phyloP scores from a whole-genome alignment of 192 early-diverging fungal genomes.

The Coemansia sp. region DNA sequence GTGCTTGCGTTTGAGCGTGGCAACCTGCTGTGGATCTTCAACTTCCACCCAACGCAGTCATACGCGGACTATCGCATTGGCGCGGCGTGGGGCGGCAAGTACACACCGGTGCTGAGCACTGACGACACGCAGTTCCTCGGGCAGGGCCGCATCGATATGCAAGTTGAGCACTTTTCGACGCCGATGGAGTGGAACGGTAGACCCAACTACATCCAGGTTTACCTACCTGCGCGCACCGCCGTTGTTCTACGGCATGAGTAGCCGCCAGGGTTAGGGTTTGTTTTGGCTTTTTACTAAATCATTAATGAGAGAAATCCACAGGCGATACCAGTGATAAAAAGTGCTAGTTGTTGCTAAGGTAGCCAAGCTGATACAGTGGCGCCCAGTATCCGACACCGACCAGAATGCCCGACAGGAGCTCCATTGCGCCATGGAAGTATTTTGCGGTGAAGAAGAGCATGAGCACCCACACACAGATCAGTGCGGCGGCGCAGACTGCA shows the following conservation, averaged over 20 bases:
- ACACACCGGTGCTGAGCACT: slow-evolving; percentile 74
- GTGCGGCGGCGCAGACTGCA: slow-evolving; percentile 35
- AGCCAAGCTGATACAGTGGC: slow-evolving; percentile 12
- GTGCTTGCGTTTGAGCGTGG: slow-evolving; percentile 91
- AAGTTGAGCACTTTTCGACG: slow-evolving; percentile 68
- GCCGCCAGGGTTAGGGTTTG: not conserved
- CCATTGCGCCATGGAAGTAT: slow-evolving; percentile 73
- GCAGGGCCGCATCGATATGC: slow-evolving; percentile 70
- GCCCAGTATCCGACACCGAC: slow-evolving; percentile 72
- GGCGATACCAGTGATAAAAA: not conserved
- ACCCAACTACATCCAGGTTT: slow-evolving; percentile 77
- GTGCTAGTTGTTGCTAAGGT: not conserved
- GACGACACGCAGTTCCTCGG: slow-evolving; percentile 80
- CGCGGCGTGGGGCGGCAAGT: slow-evolving; percentile 65
- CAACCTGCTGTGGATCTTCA: slow-evolving; percentile 88
- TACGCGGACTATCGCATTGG: slow-evolving; percentile 90
- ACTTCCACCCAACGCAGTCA: slow-evolving; percentile 85
- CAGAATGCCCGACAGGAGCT: slow-evolving; percentile 67
- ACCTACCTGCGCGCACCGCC: slow-evolving; percentile 73
- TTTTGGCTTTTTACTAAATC: not conserved
- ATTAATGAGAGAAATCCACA: not conserved
- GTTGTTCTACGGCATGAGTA: slow-evolving; percentile 60
- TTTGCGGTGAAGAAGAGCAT: slow-evolving; percentile 77
- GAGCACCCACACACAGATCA: slow-evolving; percentile 68
- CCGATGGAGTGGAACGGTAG: slow-evolving; percentile 71